Evolutionary conservation across 2,329 filamentous ascomycete species (phyloP), one percentile per base, ranked within the genome.

Genomic region (Bipolaris oryzae): DNA sequence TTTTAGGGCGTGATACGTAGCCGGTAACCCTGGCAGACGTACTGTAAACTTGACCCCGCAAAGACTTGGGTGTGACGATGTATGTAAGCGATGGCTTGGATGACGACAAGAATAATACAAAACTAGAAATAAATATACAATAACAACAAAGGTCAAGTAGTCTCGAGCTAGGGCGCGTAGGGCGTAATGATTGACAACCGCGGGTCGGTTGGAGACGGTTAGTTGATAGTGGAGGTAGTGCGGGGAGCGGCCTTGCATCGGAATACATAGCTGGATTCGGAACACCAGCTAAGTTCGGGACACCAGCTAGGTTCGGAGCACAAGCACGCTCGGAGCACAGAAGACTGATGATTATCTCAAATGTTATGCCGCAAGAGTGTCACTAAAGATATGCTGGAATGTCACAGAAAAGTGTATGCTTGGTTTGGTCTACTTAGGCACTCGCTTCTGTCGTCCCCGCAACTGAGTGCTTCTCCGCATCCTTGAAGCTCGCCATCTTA

Each of bases 401-500:
- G 5, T 23, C 3, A 31, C 13, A 25, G 39, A 5, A 33, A 33
- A 34, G 18, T 18, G 28, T 15, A 16, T 18, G n/a, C 15, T 34
- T 25, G 9, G 13, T 35, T 25, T 41, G 42, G 10, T 38, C 37
- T 16, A 16, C 43, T 39, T 46, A 46, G 28, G 61, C 65, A 44
- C 69, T 73, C 49, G 61, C 60, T 53, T 73, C 63, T 16, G 70
- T 74, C 16, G 66, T 56, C 11, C 71, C 71, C 2, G 54, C 62
- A 3, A 69, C 51, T 13, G 64, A 64, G 34, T 68, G 61, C 45
- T 68, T 69, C 62, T 72, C 66, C 21, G 70, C 73, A 45, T 74
- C 72, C 51, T 74, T 68, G 58, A 66, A 76, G n/a, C 68, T 70
- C 21, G 71, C 73, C 67, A 76, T 63, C 58, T 76, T 79, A 44